Conservation (phyloP, 2,329 filamentous ascomycete species). For the Diplodia scrobiculata region DNA sequence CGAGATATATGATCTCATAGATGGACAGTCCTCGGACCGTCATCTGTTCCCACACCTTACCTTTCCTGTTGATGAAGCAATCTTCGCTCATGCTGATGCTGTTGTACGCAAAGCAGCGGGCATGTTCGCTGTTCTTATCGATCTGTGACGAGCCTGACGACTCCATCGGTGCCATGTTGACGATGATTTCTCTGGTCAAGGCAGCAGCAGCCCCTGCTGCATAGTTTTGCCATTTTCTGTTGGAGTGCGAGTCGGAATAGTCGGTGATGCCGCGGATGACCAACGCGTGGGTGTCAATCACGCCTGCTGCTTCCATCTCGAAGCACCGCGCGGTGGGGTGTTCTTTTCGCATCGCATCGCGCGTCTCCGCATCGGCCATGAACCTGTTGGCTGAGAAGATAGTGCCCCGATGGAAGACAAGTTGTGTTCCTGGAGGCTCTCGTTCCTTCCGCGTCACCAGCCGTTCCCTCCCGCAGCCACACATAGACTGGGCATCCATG, state of each 20-base stretch:
- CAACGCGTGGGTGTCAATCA: neutral
- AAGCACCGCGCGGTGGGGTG: neutral
- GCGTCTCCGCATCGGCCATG: neutral
- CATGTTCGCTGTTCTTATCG: too few species aligned
- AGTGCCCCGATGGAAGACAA: neutral
- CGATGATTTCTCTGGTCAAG: neutral
- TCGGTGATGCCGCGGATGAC: neutral
- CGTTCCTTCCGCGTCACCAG: neutral
- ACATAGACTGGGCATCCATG: too few species aligned
- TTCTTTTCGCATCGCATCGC: neutral
- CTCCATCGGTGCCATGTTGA: neutral
- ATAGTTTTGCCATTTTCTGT: neutral
- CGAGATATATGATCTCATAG: too few species aligned
- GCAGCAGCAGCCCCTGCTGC: neutral
- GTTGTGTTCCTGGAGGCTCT: neutral
- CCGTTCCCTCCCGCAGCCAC: too few species aligned
- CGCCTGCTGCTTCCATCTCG: neutral
- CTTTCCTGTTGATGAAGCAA: too few species aligned
- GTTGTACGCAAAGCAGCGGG: too few species aligned
- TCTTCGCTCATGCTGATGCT: too few species aligned
- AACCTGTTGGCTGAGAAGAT: neutral
- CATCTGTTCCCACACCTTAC: too few species aligned
- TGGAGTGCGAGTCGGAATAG: neutral
- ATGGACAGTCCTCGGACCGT: too few species aligned
- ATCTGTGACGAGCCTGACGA: too few species aligned